phyloP scores from a whole-genome alignment of 225 moss, liverwort and hornwort genomes.

The Marchantia polymorpha region DNA sequence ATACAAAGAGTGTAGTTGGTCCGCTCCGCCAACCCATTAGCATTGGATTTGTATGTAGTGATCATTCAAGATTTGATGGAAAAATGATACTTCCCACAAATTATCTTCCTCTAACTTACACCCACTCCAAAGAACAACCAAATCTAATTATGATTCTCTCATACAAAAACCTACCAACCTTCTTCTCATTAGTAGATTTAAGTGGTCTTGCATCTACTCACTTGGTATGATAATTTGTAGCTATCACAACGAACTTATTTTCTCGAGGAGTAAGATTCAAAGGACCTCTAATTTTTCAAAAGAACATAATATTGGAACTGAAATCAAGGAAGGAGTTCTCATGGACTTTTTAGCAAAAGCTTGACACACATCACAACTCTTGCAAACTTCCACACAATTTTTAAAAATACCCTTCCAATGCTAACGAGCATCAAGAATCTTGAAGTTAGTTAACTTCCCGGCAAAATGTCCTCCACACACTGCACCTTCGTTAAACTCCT shows the following conservation, averaged over 20 bases:
- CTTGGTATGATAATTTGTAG: conserved; percentile 3
- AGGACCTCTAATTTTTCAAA: not conserved
- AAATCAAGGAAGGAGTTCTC: not conserved
- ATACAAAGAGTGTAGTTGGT: not conserved
- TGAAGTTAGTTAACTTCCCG: not conserved
- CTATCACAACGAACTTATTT: not conserved
- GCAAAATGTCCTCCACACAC: not conserved
- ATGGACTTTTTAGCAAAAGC: not conserved
- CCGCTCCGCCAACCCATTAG: not conserved
- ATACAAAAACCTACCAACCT: not conserved
- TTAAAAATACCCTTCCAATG: not conserved
- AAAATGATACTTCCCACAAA: not conserved
- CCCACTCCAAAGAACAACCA: not conserved
- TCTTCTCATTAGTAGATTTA: not conserved
- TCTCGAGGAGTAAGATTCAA: not conserved
- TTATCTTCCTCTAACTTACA: not conserved
- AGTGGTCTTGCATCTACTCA: not conserved
- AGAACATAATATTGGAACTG: not conserved
- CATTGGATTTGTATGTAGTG: conserved; percentile 9
- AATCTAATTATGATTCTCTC: not conserved
- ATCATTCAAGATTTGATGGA: not conserved
- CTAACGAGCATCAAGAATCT: not conserved
- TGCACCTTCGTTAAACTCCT: not conserved
- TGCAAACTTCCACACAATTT: not conserved
- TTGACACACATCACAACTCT: conserved; percentile 1